Base-by-base conservation (phyloP, 805 yeast genomes). In the Kodamaea jinghongensis region DNA sequence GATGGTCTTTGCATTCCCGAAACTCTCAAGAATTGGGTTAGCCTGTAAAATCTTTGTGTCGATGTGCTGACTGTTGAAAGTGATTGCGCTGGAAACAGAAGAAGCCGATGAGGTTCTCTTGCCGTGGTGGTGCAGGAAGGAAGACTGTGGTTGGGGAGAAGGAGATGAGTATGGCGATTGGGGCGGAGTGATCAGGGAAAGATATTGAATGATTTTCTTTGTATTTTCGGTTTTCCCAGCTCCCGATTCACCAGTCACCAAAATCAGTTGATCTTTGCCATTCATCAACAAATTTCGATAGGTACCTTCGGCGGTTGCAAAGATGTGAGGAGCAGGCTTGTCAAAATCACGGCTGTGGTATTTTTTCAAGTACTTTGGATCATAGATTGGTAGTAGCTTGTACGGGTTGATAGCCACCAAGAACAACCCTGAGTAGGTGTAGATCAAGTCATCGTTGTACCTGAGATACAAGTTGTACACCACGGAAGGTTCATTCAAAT, bases 191-290 rank as follows among this genome's bases (percentile, higher is more conserved):
- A 87, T 81, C 6, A 87, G 80, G 1, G 96, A 87, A 41, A 93
- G 71, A 59, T 89, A 93, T 59, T 90, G 97, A 44, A 93, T 83
- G 40, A 93, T 89, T 56, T 86, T 89, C 61, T 93, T 93, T 4
- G 99, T 93, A 51, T 88, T 93, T 64, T 93, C 99, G 0, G 99
- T 93, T 58, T 93, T 93, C 38, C 99, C 99, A 0, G 99, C 99
- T 49, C 99, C 99, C 16, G 95, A 84, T 58, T 93, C 99, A 48
- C 99, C 99, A 0, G 99, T 93, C n/a, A 93, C 97, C 36, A 93
- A 70, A 40, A 93, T 88, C 9, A 95, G 82, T 65, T 93, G 99
- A 60, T 90, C 84, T 52, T 79, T 80, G 36, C 68, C 72, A 47
- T 84, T 81, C 9, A 74, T 70, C 9, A 87, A 65, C 57, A 93